Percentiles rank a stretch among this genome's conserved stretches.
phyloP scores from a whole-genome alignment of 148 eudicot genomes.

The Selenicereus undatus region DNA sequence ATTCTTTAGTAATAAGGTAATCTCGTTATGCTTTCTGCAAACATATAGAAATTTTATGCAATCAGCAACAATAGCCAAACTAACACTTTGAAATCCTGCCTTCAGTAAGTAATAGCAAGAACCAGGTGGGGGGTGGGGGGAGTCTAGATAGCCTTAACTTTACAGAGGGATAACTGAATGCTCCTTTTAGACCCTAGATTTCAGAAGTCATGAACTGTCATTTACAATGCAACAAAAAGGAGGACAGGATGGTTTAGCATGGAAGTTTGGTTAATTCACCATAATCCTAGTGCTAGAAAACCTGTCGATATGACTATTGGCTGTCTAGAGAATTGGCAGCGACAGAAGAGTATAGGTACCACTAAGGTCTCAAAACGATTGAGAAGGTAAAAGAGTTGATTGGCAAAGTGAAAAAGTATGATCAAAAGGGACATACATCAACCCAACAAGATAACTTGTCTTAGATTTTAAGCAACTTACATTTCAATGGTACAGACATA shows the following conservation, averaged over 20 bases:
- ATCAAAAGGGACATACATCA: neutral
- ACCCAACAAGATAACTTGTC: neutral
- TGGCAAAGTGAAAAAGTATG: neutral
- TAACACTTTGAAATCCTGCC: neutral
- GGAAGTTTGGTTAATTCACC: neutral
- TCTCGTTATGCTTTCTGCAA: conserved; percentile 46
- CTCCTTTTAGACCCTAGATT: neutral
- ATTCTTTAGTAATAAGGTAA: conserved; percentile 83
- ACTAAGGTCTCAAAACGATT: neutral
- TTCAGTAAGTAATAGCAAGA: too few relatives aligned
- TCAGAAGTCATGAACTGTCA: neutral
- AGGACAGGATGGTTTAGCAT: neutral
- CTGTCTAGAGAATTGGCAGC: neutral
- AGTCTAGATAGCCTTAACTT: too few relatives aligned
- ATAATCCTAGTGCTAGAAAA: neutral
- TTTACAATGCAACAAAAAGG: neutral
- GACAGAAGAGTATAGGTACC: neutral
- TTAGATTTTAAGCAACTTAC: neutral
- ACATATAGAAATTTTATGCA: neutral
- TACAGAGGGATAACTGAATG: neutral
- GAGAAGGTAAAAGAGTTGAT: neutral
- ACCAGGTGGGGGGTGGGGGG: too few relatives aligned
- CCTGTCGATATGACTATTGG: neutral
- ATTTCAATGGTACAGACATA: conserved; percentile 40
- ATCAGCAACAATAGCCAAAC: neutral